Conservation (phyloP, 768 basidiomycete species). For the Chalciporus sphaerocephalus region DNA sequence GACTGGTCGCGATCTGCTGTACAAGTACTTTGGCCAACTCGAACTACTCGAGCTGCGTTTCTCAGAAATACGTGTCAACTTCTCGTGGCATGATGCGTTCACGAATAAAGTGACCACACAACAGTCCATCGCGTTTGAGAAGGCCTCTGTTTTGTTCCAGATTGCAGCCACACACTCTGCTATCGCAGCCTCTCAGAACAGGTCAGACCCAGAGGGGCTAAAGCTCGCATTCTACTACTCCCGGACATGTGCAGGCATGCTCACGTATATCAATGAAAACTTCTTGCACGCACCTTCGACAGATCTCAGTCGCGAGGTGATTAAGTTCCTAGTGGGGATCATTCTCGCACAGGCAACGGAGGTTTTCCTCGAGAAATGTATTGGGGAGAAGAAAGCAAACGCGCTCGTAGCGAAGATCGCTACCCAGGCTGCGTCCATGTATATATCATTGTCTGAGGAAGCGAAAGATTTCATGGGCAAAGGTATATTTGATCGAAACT, state of each 20-base stretch:
- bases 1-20: constrained; percentile 91
- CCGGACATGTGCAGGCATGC: constrained; percentile 88
- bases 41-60: constrained; percentile 96
- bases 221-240: constrained; percentile 94
- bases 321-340: constrained; percentile 86
- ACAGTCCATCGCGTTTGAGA: constrained; percentile 96
- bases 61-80: constrained; percentile 92
- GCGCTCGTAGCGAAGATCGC: constrained; percentile 81
- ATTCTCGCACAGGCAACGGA: constrained; percentile 94
- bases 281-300: constrained; percentile 97
- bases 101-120: constrained; percentile 91
- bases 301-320: constrained; percentile 88
- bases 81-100: constrained; percentile 97
- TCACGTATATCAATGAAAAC: constrained; percentile 99
- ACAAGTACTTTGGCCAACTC: constrained; percentile 99
- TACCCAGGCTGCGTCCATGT: constrained; percentile 77
- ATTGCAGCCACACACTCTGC: constrained; percentile 92
- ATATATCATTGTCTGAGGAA: constrained; percentile 78
- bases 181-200: constrained; percentile 79
- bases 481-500: constrained; percentile 91
- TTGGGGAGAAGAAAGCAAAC: constrained; percentile 84
- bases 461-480: constrained; percentile 97
- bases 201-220: constrained; percentile 85
- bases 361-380: constrained; percentile 91
- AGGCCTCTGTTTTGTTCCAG: constrained; percentile 95